phyloP scores from a whole-genome alignment of 495 filamentous ascomycete species.

The Annulohypoxylon nitens region DNA sequence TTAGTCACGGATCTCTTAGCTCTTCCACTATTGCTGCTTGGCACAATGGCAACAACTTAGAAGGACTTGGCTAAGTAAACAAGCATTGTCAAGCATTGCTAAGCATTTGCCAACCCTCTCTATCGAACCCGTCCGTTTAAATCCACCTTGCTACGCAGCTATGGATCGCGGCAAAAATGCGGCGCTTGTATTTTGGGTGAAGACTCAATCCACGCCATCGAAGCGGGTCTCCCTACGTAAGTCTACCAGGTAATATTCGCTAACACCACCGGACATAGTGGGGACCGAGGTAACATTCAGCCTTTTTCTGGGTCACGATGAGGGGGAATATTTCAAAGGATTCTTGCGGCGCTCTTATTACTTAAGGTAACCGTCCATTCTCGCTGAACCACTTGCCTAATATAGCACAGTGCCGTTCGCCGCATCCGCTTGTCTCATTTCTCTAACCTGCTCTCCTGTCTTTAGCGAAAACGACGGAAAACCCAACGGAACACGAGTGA shows the following conservation, averaged over 20 bases:
- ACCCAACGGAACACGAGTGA: not conserved
- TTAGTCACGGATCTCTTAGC: not conserved
- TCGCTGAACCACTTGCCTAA: slow-evolving; percentile 2
- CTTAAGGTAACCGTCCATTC: not conserved
- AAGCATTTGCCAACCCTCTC: not conserved
- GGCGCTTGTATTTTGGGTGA: not conserved
- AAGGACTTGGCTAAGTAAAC: not conserved
- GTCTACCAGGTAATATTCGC: not conserved
- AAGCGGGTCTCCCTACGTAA: slow-evolving; percentile 4
- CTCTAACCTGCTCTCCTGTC: not conserved
- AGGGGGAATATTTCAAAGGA: slow-evolving; percentile 8
- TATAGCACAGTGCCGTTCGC: not conserved
- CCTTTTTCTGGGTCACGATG: not conserved
- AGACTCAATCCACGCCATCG: not conserved
- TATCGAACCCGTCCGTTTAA: not conserved
- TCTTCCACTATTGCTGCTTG: not conserved
- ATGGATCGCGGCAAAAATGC: slow-evolving; percentile 1
- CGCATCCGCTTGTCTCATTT: not conserved
- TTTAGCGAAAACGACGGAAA: slow-evolving; percentile 1
- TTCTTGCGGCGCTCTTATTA: slow-evolving; percentile 8
- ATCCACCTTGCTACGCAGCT: not conserved
- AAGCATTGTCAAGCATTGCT: slow-evolving; percentile 6
- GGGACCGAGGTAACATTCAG: not conserved
- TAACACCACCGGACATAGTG: not conserved
- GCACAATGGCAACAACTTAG: not conserved